Evolutionary conservation across 139 green algal species (phyloP).

Genomic region (Mychonastes homosphaera): DNA sequence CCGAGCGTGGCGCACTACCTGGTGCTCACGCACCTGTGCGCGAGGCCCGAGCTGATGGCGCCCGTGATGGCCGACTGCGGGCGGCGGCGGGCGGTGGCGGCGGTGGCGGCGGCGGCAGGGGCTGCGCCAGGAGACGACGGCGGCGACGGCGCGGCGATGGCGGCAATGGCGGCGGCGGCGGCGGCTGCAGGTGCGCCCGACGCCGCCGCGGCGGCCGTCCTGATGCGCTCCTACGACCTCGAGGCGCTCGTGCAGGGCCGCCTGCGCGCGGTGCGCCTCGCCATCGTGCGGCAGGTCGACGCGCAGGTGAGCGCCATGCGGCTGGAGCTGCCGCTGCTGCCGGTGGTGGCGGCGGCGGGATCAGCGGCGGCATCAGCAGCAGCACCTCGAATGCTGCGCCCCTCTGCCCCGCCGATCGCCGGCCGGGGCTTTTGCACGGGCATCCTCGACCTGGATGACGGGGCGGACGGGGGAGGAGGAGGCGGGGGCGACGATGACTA

Average conservation of each 20-base stretch:
- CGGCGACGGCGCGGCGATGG: not conserved
- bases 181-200: not conserved
- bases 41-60: not conserved
- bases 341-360: not conserved
- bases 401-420: not conserved
- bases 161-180: not conserved
- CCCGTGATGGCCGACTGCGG: not conserved
- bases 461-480: not conserved
- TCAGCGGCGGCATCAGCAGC: too few species aligned
- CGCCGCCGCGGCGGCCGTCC: not conserved
- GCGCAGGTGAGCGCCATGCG: not conserved
- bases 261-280: not conserved
- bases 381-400: too few species aligned
- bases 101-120: not conserved
- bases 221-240: too few species aligned
- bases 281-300: not conserved
- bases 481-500: not conserved
- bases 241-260: not conserved
- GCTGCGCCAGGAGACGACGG: not conserved
- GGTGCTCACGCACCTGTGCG: slow-evolving; percentile 38
- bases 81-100: not conserved
- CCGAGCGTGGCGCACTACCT: slow-evolving; percentile 50
- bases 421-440: not conserved
- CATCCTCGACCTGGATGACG: not conserved
- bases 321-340: not conserved